Evolutionary conservation across 1,139 yeast genomes (phyloP), one percentile per base, ranked within the genome.

Genomic region (Nadsonia commutata): DNA sequence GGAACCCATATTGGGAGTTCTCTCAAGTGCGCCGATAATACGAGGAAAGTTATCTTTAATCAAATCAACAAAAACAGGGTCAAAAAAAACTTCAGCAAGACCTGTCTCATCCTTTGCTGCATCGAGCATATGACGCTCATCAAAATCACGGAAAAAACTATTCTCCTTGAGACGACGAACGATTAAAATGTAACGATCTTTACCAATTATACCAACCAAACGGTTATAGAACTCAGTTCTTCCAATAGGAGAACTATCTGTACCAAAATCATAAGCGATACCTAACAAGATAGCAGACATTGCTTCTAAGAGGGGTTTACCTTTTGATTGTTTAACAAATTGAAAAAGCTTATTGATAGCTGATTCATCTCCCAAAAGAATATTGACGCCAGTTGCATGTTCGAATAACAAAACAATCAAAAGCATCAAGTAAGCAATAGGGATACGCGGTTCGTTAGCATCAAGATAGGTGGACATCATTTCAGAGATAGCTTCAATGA

Each of bases 401-500:
- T 83, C 96, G 64, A 70, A 88, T 36, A 85, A 60, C 93, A 95
- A 84, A 17, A 70, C 68, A 0, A 80, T 72, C 39, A 93, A 66
- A 16, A 90, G 66, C 77, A 82, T 80, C 42, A 84, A 62, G 52
- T 86, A 88, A 0, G 90, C 84, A 43, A 84, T 71, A 0, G 95
- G 72, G 5, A 85, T 75, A 49, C 96, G 70, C 2, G 84, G 79
- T 56, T 88, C 95, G 33, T 68, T 63, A 40, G 71, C 67, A 17
- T 74, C 73, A 19, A 90, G 62, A 1, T 82, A 70, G 0, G 88
- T 73, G 0, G 84, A 70, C 27, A 88, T 63, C 39, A 86, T 71
- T 38, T 90, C 94, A 0, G 93, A 71, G 38, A 86, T 67, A 0
- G 95, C 85, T 55, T 83, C 94, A 21, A 90, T 74, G 2, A 81